A percentile compares a stretch with the other conserved stretches of the same genome.
Conservation (phyloP, 1,284 basidiomycete species). For the Sphaerobolus stellatus region DNA sequence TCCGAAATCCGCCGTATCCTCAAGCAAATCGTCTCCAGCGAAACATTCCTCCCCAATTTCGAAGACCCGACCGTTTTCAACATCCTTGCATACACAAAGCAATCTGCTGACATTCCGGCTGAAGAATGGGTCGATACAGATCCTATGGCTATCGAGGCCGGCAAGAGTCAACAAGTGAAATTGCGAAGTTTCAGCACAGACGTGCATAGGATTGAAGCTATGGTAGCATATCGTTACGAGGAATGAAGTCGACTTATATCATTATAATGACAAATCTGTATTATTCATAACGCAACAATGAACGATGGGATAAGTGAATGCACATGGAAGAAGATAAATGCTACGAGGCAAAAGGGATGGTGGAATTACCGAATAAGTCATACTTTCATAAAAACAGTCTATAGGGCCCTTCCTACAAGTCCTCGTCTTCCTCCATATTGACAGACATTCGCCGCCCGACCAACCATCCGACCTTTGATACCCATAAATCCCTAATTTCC, state of each 20-base stretch:
- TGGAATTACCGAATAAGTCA: not conserved
- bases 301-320: not conserved
- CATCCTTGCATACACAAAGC: constrained; percentile 90
- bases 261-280: not conserved
- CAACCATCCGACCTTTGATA: constrained; percentile 73
- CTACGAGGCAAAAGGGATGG: not conserved
- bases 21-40: constrained; percentile 96
- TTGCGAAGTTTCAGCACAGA: constrained; percentile 89
- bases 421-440: constrained; percentile 52
- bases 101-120: constrained; percentile 83
- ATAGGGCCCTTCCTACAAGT: constrained; percentile 24
- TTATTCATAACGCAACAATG: not conserved
- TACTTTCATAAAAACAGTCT: not conserved
- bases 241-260: constrained; percentile 31
- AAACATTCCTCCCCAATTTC: constrained; percentile 93
- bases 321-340: not conserved
- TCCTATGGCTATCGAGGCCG: constrained; percentile 90
- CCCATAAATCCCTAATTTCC: constrained; percentile 66
- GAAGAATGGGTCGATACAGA: constrained; percentile 95
- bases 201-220: constrained; percentile 86
- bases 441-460: constrained; percentile 55
- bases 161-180: constrained; percentile 95
- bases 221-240: constrained; percentile 84
- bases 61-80: constrained; percentile 96
- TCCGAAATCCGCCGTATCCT: constrained; percentile 97